A percentile compares a stretch with the other conserved stretches of the same genome.
phyloP scores from a whole-genome alignment of 2,329 filamentous ascomycete species.

The Trichoderma asperellum region DNA sequence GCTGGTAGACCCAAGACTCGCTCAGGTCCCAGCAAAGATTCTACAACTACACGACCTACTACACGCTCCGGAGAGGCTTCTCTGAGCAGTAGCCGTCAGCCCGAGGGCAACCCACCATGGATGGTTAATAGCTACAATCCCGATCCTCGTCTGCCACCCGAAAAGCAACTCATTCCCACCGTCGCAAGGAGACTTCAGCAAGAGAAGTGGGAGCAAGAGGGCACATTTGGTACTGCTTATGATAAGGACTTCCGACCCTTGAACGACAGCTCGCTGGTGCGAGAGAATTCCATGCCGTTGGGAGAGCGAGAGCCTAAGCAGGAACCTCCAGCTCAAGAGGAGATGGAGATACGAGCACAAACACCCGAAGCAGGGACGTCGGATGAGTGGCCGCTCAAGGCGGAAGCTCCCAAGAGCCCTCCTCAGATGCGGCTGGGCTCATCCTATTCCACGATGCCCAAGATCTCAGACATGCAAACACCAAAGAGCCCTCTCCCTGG shows the following conservation, averaged over 20 bases:
- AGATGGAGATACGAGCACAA: constrained; percentile 34
- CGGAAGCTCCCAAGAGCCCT: constrained; percentile 49
- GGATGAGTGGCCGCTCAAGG: constrained; percentile 65
- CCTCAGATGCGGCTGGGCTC: constrained; percentile 50
- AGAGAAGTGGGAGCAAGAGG: constrained; percentile 93
- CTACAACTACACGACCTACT: constrained; percentile 59
- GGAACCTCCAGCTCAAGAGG: constrained; percentile 31
- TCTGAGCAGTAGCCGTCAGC: constrained; percentile 55
- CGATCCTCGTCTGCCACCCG: constrained; percentile 88
- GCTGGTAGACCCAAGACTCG: constrained; percentile 65
- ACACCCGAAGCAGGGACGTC: constrained; percentile 40
- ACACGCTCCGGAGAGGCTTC: constrained; percentile 63
- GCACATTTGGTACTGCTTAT: constrained; percentile 81
- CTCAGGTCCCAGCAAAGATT: constrained; percentile 56
- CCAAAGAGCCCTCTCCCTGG: constrained; percentile 46
- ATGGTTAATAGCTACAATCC: constrained; percentile 93
- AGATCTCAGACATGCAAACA: constrained; percentile 49
- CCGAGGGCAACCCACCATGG: constrained; percentile 96
- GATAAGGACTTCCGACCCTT: constrained; percentile 86
- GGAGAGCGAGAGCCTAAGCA: constrained; percentile 27
- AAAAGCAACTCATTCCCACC: constrained; percentile 93
- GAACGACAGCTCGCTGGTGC: constrained; percentile 64
- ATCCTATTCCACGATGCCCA: constrained; percentile 66
- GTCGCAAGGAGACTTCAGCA: constrained; percentile 90
- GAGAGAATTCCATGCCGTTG: constrained; percentile 30